These are phyloP conservation scores for Shiraia bambusicola DNA, from an alignment of 2,329 filamentous ascomycete genomes.

Conservation along the genomic window DNA sequence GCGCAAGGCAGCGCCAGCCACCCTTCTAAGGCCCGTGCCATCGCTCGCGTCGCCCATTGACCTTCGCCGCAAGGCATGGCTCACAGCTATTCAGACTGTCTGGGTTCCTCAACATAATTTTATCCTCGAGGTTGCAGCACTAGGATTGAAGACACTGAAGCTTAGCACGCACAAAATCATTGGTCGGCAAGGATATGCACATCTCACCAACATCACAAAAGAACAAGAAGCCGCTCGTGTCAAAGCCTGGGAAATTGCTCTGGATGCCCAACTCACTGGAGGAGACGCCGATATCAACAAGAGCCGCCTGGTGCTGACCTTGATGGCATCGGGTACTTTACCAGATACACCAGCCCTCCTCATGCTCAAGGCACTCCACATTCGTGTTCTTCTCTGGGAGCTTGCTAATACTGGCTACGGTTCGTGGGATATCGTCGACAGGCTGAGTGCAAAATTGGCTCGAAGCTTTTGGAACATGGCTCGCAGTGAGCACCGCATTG, in stretches of 20 bases:
- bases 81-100: conserved; percentile 87
- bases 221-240: conserved; percentile 84
- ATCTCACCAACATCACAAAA: conserved; percentile 75
- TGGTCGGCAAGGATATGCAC: conserved; percentile 74
- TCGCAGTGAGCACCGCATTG: conserved; percentile 59
- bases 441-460: conserved; percentile 72
- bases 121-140: conserved; percentile 78
- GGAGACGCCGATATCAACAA: conserved; percentile 89
- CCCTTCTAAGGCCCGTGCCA: conserved; percentile 56
- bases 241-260: conserved; percentile 89
- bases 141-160: conserved; percentile 78
- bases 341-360: conserved; percentile 79
- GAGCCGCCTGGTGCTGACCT: conserved; percentile 78
- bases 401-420: conserved; percentile 66
- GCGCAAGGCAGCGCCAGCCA: conserved; percentile 47
- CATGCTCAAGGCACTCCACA: conserved; percentile 90
- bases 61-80: conserved; percentile 85
- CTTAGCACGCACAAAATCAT: conserved; percentile 77
- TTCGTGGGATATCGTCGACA: conserved; percentile 64
- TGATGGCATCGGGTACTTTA: conserved; percentile 84
- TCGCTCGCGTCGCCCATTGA: conserved; percentile 80
- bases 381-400: conserved; percentile 86
- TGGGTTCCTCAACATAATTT: conserved; percentile 89
- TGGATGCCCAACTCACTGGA: conserved; percentile 89
- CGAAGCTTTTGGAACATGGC: conserved; percentile 80